Evolutionary conservation across 148 eudicot species (phyloP).

Genomic region (Amaranthus hypochondriacus): DNA sequence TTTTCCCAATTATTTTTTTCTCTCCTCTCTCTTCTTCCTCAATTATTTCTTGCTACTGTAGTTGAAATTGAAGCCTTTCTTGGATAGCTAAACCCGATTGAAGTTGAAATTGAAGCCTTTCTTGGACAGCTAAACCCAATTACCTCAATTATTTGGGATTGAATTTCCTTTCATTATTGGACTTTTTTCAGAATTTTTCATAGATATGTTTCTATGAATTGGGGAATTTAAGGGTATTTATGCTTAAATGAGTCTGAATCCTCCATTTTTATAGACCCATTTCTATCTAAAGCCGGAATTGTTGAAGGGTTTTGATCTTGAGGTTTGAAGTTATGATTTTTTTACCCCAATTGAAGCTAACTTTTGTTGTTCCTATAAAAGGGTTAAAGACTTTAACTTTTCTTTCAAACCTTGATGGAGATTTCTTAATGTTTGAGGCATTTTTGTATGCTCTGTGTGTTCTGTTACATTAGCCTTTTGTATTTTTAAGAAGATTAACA

Average conservation of each 20-base stretch:
- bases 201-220: constrained; percentile 7
- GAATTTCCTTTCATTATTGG: constrained; percentile 45
- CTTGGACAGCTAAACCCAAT: no score
- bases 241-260: constrained; percentile 19
- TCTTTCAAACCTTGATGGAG: constrained; percentile 87
- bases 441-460: constrained; percentile 13
- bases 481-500: no score
- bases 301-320: constrained; percentile 31
- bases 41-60: constrained; percentile 45
- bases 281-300: constrained; percentile 38
- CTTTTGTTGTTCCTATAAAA: constrained; percentile 75
- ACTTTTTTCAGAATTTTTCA: constrained; percentile 9
- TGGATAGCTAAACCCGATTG: constrained; percentile 51
- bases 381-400: constrained; percentile 68
- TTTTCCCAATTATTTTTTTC: no score
- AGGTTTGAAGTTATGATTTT: constrained; percentile 27
- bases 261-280: constrained; percentile 16
- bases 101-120: constrained; percentile 10
- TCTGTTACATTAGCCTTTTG: constrained; percentile 22
- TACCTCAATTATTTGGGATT: constrained; percentile 21
- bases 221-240: constrained; percentile 16
- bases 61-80: constrained; percentile 35
- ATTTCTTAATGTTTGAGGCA: constrained; percentile 38
- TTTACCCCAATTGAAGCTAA: constrained; percentile 38
- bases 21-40: no score